Evolutionary conservation across 2,329 filamentous ascomycete species (phyloP), one percentile per base, ranked within the genome.

Genomic region (Diaporthe sp.): DNA sequence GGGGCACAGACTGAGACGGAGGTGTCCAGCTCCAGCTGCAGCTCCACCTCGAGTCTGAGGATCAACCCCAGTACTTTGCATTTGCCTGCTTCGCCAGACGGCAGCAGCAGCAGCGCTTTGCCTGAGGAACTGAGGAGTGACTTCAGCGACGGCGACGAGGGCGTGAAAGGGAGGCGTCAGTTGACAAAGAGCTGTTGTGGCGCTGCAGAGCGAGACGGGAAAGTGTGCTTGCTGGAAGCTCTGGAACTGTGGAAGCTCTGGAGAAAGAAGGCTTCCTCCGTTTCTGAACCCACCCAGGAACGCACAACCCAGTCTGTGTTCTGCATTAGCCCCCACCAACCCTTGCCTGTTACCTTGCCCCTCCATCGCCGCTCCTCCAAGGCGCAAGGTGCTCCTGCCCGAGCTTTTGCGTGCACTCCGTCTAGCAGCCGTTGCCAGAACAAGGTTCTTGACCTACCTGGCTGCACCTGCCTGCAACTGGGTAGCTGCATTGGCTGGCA

Each of bases 241-340:
- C 15, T 40, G 57, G 57, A 40, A 40, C 35, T 10, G 19, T 40
- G 57, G 57, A 40, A 60, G 57, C 57, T 60, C 33, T 67, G 61
- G 42, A 52, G 47, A 52, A 52, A 38, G 50, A 52, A 15, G 61
- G 33, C 55, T 38, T 57, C 60, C 28, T 68, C 64, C 64, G 64
- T 68, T 68, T 68, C n/a, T 52, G 33, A 68, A n/a, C 33, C 64
- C 33, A 54, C 64, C 33, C 55, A 28, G 25, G 13, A 12, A 2
- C 50, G 8, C 25, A 25, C 22, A 64, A 52, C 45, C 64, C 64
- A 67, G 42, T 67, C 64, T 54, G 64, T 68, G 64, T 68, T 68
- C 64, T 68, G 64, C 64, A 68, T 68, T 68, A 68, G 64, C 64
- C 64, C 64, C 64, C 47, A 68, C 64, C 64, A 13, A 19, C 47